Evolutionary conservation across 2,329 filamentous ascomycete species (phyloP).

Genomic region (Bipolaris cookei): DNA sequence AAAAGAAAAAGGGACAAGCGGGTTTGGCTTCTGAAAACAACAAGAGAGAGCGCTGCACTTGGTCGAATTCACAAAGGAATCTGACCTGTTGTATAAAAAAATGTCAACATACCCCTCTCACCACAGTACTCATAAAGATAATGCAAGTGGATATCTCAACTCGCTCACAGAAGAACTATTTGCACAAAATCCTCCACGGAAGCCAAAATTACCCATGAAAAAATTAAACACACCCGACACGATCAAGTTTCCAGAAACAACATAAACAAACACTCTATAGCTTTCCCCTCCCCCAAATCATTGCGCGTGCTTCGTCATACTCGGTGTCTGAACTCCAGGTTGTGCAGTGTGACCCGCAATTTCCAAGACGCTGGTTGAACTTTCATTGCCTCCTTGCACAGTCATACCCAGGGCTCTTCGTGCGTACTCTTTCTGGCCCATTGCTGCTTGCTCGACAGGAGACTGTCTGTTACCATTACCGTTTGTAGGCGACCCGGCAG

Average conservation of each 20-base stretch:
- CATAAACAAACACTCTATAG: background rate
- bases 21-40: no score
- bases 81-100: background rate
- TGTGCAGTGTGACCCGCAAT: conserved; percentile 51
- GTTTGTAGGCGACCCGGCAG: conserved; percentile 27
- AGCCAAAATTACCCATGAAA: background rate
- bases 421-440: conserved; percentile 48
- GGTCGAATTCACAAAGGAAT: background rate
- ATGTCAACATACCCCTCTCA: conserved; percentile 11
- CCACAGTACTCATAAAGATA: conserved; percentile 6
- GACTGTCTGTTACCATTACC: conserved; percentile 30
- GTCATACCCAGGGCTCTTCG: conserved; percentile 50
- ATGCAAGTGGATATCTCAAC: conserved; percentile 8
- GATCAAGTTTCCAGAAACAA: background rate
- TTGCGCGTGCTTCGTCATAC: conserved; percentile 33
- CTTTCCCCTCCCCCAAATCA: conserved; percentile 2
- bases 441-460: conserved; percentile 29
- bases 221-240: background rate
- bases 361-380: conserved; percentile 47
- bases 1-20: no score
- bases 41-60: conserved; percentile 9
- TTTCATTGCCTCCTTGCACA: conserved; percentile 45
- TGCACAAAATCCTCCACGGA: background rate
- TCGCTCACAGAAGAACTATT: conserved; percentile 8
- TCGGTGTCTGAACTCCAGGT: conserved; percentile 52